Base-by-base conservation (phyloP, 371 early-diverging fungal species). In the Amoeboaphelidium protococcarum region DNA sequence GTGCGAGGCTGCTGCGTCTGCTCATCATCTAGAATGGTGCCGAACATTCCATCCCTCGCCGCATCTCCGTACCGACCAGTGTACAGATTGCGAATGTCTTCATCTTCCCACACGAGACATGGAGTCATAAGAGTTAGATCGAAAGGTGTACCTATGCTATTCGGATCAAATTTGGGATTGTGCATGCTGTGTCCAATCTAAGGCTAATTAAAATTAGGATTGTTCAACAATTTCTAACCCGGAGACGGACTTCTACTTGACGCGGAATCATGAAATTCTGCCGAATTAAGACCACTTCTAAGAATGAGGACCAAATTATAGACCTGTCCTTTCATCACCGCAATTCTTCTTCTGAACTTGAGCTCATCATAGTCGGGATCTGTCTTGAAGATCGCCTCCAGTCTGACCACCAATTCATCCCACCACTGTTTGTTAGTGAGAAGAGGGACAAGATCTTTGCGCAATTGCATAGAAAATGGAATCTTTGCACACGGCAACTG, bases 281-380 rank as follows among this genome's bases (percentile, higher is more conserved):
- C n/a, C n/a, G n/a, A n/a, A n/a, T n/a, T n/a, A n/a, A n/a, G 6
- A 6, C 37, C 37, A 6, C 6, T 31, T 31, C 37, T 31, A 31
- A 31, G 37, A 16, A 31, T 16, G 6, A 10, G 37, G 37, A 31
- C 37, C 37, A 31, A 31, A 31, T 47, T 47, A 25, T 37, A n/a
- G 0, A 76, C 80, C 56, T 88, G 82, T 0, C 87, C 89, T 23
- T 80, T 72, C 22, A 89, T 58, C 0, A 89, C 82, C 0, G 82
- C 71, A 57, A 78, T 68, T 57, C 86, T 86, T 47, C 66, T 64
- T 41, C 68, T 51, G 62, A 80, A 89, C 77, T 84, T 78, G n/a
- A 60, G 58, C 42, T 71, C 72, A 51, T 76, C 72, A 58, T 82
- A 85, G 47, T 79, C 82, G 25, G 65, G 56, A 53, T 80, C 81